Evolutionary conservation across 2,329 filamentous ascomycete species (phyloP), one percentile per base, ranked within the genome.

Genomic region (Seiridium unicorne): DNA sequence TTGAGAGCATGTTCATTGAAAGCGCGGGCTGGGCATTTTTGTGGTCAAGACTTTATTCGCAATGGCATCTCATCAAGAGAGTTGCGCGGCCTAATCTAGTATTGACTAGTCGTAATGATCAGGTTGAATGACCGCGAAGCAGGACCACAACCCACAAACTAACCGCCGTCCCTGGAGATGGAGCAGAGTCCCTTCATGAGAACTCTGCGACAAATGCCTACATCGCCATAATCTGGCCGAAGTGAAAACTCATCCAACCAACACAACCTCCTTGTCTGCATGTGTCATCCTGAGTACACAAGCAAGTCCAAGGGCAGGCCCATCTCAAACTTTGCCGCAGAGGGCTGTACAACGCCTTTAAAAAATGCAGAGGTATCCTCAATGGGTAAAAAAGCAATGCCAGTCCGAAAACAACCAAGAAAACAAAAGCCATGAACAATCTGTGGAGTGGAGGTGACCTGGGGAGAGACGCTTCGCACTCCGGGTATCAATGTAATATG

Each of bases 401-500:
- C 61, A 59, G 51, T 59, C 44, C 58, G 60, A 36, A 36, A 31
- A 10, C 55, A 59, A 56, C 63, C 61, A 38, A 61, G 63, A 66
- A 62, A 61, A 44, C 42, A 62, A 61, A 62, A 60, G 63, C 55
- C 44, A 40, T 49, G 44, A 59, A 62, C 59, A 63, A 61, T 63
- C 56, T 63, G 66, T 72, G 68, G 70, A 72, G 70, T 72, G 65
- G 67, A 68, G 51, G 65, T 65, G 65, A 68, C 64, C 65, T 63
- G 63, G 62, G 57, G 44, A 59, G 57, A 57, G 64, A 65, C 63
- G 62, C 62, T 64, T 60, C 64, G 64, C 67, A 67, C 71, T 73
- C 71, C 71, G 71, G 71, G 71, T 73, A 73, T 73, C 71, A 72
- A 65, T 68, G 63, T 62, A 64, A 65, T 60, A 65, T 63, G 63